phyloP scores from a whole-genome alignment of 352 stramenopile genomes.

The Thalassiosira pacifica region DNA sequence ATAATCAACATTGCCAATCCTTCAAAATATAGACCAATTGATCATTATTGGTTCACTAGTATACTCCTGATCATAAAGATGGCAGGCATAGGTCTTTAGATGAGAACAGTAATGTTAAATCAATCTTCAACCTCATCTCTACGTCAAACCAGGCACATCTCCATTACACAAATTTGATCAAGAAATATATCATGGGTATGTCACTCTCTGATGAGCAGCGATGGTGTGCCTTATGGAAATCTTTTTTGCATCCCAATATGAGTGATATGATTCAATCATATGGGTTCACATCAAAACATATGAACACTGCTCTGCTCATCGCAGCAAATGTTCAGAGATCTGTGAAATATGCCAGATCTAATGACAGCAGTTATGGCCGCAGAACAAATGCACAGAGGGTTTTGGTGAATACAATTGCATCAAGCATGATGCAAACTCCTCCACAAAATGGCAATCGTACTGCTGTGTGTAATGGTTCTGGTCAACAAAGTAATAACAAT shows the following conservation, averaged over 20 bases:
- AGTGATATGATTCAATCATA: not conserved
- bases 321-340: not conserved
- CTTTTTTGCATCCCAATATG: not conserved
- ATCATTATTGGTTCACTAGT: not conserved
- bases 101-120: not conserved
- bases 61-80: not conserved
- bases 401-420: not conserved
- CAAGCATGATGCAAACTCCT: not conserved
- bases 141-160: not conserved
- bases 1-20: not conserved
- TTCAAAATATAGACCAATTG: not conserved
- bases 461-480: not conserved
- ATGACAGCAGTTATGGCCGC: too few species aligned
- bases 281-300: not conserved
- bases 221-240: too few species aligned
- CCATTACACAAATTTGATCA: not conserved
- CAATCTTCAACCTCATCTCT: not conserved
- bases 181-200: not conserved
- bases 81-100: not conserved
- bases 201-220: not conserved
- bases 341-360: not conserved
- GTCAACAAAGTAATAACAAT: not conserved
- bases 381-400: not conserved
- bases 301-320: too few species aligned
- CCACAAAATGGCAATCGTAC: not conserved